A percentile compares a stretch with the other conserved stretches of the same genome.
Conservation (phyloP, 163 green algal genomes). For the Coccomyxa subellipsoidea region DNA sequence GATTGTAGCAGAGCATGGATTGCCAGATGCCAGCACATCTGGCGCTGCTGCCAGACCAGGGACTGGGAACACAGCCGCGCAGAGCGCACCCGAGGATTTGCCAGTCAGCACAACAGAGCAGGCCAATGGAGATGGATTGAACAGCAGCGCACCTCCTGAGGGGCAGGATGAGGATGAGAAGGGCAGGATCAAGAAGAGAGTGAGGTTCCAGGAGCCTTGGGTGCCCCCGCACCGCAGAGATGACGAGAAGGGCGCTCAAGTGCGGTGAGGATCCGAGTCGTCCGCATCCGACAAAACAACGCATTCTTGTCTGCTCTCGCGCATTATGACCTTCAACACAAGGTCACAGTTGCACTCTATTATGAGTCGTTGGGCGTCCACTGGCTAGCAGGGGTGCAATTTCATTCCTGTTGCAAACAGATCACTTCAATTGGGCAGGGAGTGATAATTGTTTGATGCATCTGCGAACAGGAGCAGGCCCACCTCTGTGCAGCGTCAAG, state of each 20-base stretch:
- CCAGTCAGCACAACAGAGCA: neutral
- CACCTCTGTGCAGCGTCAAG: neutral
- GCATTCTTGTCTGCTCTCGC: too few species aligned
- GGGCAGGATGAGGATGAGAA: constrained; percentile 10
- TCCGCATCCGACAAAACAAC: neutral
- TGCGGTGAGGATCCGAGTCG: neutral
- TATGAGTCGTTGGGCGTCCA: too few species aligned
- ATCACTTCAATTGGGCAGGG: neutral
- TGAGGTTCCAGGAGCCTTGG: constrained; percentile 11
- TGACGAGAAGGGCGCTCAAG: neutral
- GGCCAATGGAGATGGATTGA: neutral
- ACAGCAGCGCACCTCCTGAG: neutral
- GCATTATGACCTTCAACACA: too few species aligned
- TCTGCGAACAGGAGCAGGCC: neutral
- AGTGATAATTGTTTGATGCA: neutral
- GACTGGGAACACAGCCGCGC: neutral
- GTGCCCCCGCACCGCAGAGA: constrained; percentile 4
- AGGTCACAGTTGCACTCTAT: too few species aligned
- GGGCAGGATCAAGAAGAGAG: neutral
- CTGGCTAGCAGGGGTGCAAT: too few species aligned
- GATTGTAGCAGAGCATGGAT: neutral
- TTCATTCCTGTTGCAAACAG: too few species aligned
- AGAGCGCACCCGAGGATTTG: neutral
- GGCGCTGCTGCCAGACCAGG: neutral
- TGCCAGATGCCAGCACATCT: neutral